These are phyloP conservation scores for Xanthoconium stramineum DNA, from an alignment of 768 basidiomycete species.

Conservation along the genomic window DNA sequence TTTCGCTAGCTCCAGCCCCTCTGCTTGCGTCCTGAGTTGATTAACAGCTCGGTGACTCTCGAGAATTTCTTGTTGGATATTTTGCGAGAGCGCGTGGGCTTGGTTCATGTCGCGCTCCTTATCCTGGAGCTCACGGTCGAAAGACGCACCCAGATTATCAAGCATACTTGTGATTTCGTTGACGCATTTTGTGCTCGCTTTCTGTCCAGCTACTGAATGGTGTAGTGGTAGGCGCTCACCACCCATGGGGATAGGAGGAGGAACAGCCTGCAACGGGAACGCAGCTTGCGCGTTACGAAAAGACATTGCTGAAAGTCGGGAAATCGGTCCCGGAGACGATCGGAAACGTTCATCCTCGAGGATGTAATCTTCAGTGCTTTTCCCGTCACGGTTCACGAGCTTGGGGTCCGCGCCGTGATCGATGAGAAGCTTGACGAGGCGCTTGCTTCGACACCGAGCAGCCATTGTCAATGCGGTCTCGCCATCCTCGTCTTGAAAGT, in stretches of 20 bases:
- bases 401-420: constrained; percentile 97
- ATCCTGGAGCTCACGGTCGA: constrained; percentile 87
- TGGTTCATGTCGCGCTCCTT: constrained; percentile 91
- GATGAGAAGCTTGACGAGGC: constrained; percentile 90
- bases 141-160: constrained; percentile 82
- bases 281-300: constrained; percentile 67
- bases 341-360: constrained; percentile 97
- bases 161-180: constrained; percentile 85
- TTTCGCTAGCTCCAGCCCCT: constrained; percentile 60
- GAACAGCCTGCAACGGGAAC: constrained; percentile 39
- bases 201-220: constrained; percentile 80
- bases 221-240: constrained; percentile 74
- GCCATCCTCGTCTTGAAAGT: constrained; percentile 98
- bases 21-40: constrained; percentile 67
- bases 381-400: constrained; percentile 89
- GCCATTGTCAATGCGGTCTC: constrained; percentile 98
- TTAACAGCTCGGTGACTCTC: constrained; percentile 77
- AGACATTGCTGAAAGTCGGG: constrained; percentile 64
- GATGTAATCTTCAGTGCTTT: constrained; percentile 98
- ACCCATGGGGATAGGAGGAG: constrained; percentile 41
- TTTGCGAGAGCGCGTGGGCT: constrained; percentile 79
- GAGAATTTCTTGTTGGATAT: constrained; percentile 86
- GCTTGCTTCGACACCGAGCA: constrained; percentile 91
- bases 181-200: constrained; percentile 79
- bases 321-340: constrained; percentile 79